Evolutionary conservation across 331 rosid species (phyloP).

Genomic region (Malus hybrid): DNA sequence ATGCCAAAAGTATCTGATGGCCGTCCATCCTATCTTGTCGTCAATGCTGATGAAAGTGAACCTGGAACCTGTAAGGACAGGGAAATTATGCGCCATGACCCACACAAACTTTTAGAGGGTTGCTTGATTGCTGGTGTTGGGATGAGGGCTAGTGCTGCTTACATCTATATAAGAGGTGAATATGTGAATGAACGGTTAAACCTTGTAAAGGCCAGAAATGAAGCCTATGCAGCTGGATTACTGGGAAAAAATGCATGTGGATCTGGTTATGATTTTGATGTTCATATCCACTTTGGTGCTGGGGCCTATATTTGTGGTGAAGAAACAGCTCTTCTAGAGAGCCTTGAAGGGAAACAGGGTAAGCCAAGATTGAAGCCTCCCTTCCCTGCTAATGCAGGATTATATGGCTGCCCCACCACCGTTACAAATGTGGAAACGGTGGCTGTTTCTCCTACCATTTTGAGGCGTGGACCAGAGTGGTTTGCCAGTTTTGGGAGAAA

Average conservation of each 20-base stretch:
- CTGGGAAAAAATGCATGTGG: conserved; percentile 99
- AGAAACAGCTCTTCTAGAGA: conserved; percentile 97
- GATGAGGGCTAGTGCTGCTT: conserved; percentile 99
- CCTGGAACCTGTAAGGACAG: conserved; percentile 99
- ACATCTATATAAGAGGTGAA: conserved; percentile 93
- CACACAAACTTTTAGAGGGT: conserved; percentile 91
- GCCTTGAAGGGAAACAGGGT: conserved; percentile 99
- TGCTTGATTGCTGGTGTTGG: conserved; percentile 98
- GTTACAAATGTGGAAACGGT: conserved; percentile 98
- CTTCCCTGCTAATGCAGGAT: conserved; percentile 97
- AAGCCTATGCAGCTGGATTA: conserved; percentile 88
- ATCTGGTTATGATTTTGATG: conserved; percentile 95
- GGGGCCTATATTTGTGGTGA: conserved; percentile 99
- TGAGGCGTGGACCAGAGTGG: conserved; percentile 99
- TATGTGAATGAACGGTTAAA: conserved; percentile 83
- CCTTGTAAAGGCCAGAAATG: conserved; percentile 87
- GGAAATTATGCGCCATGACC: conserved; percentile 98
- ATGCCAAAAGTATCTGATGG: conserved; percentile 99
- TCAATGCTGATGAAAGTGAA: conserved; percentile 99
- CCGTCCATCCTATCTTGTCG: conserved; percentile 97
- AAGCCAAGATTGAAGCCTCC: conserved; percentile 99
- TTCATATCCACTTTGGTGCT: conserved; percentile 95
- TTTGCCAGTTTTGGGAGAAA: conserved; percentile 98
- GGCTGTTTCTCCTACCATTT: conserved; percentile 97
- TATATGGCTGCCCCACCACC: conserved; percentile 97